A percentile compares a stretch with the other conserved stretches of the same genome.
Evolutionary conservation across 75 land plant genomes (phyloP).

Genomic region (Cupressus sempervirens): DNA sequence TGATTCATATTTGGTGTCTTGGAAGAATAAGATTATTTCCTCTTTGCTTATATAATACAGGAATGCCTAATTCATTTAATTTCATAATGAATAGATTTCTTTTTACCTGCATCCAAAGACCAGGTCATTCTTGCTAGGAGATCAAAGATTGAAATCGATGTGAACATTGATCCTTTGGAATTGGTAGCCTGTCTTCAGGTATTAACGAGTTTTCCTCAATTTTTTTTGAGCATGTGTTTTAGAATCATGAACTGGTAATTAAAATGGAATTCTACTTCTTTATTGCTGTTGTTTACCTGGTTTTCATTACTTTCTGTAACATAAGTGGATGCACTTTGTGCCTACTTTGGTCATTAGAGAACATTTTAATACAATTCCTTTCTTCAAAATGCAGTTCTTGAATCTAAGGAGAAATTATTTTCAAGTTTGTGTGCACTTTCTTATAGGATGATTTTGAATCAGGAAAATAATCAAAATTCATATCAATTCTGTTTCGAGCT

Average conservation of each 20-base stretch:
- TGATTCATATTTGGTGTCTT: not conserved
- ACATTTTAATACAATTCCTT: not conserved
- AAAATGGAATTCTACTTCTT: not conserved
- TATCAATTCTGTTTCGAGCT: conserved; percentile 89
- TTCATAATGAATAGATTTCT: not conserved
- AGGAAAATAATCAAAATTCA: conserved; percentile 72
- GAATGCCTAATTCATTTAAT: not conserved
- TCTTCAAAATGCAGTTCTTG: not conserved
- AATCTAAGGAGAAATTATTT: not conserved
- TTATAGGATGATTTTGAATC: conserved; percentile 6
- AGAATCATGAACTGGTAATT: not conserved
- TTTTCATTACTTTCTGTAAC: not conserved
- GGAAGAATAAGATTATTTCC: not conserved
- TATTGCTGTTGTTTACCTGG: not conserved
- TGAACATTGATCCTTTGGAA: conserved; percentile 58
- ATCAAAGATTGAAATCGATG: conserved; percentile 55
- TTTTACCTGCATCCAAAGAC: not conserved
- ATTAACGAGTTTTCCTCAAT: not conserved
- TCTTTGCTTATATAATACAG: not conserved
- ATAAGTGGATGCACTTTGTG: not conserved
- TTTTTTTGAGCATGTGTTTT: not conserved
- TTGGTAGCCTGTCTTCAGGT: conserved; percentile 79
- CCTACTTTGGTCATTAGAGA: not conserved
- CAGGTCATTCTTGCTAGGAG: conserved; percentile 92
- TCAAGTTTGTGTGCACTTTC: not conserved